A percentile compares a stretch with the other conserved stretches of the same genome.
phyloP scores from a whole-genome alignment of 106 monocot genomes.

The Apostasia shenzhenica region DNA sequence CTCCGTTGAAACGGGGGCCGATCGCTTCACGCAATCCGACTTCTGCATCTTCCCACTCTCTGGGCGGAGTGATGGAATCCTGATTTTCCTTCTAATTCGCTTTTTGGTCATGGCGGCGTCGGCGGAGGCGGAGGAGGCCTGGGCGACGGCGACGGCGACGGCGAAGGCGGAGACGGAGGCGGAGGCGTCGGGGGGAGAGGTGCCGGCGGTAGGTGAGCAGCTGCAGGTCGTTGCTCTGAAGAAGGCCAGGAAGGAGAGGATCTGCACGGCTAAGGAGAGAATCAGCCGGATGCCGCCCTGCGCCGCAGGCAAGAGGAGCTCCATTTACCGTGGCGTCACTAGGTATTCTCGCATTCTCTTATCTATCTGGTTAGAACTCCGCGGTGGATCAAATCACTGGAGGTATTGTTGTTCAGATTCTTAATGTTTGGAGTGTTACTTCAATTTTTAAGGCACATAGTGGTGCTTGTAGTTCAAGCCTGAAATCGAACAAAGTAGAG shows the following conservation, averaged over 20 bases:
- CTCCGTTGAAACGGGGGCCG: neutral
- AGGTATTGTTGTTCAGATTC: no score
- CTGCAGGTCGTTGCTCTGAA: conserved; percentile 17
- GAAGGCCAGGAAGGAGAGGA: conserved; percentile 60
- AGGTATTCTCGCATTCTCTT: conserved; percentile 28
- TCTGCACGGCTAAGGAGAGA: conserved; percentile 92
- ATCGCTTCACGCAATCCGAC: neutral
- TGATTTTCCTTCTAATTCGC: neutral
- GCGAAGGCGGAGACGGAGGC: conserved; percentile 4
- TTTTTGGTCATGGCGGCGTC: conserved; percentile 5
- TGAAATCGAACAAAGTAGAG: no score
- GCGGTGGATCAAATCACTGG: neutral
- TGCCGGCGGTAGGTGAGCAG: neutral
- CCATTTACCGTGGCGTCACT: conserved; percentile 94
- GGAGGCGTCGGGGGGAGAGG: conserved; percentile 7
- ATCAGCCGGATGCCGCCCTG: conserved; percentile 98
- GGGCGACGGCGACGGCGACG: neutral
- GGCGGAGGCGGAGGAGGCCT: neutral
- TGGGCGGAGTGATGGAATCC: no score
- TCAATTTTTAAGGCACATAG: no score
- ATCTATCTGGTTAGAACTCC: neutral
- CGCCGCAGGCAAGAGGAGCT: conserved; percentile 91
- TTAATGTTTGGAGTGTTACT: no score
- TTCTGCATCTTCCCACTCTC: no score
- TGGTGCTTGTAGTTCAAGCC: no score